Evolutionary conservation across 495 filamentous ascomycete species (phyloP).

Genomic region (Filosporella fistucella): DNA sequence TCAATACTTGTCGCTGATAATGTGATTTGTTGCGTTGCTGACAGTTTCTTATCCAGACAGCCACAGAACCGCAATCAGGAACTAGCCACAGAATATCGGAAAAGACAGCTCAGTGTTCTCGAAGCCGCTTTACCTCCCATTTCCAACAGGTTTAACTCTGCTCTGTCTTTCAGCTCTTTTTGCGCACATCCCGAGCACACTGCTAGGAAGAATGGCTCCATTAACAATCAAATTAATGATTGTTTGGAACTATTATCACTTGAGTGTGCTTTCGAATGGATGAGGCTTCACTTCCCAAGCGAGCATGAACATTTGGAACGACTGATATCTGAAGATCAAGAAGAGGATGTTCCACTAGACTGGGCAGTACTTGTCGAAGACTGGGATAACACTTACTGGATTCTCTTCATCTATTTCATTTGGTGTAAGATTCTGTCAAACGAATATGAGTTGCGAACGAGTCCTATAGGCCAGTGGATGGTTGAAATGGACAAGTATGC

Average conservation of each 20-base stretch:
- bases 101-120: constrained; percentile 5
- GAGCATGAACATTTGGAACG: not conserved
- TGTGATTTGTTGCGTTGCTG: no score
- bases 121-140: not conserved
- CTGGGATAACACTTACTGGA: constrained; percentile 20
- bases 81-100: constrained; percentile 13
- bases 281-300: not conserved
- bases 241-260: not conserved
- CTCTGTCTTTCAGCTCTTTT: constrained; percentile 1
- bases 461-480: no score
- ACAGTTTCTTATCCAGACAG: constrained; percentile 7
- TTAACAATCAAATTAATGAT: no score
- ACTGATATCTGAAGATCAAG: constrained; percentile 18
- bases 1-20: no score
- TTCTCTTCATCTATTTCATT: constrained; percentile 17
- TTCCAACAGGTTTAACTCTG: not conserved
- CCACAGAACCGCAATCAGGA: constrained; percentile 18
- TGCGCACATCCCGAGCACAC: not conserved
- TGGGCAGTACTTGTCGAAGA: constrained; percentile 18
- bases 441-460: no score
- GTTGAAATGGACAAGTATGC: no score
- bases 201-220: no score
- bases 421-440: no score
- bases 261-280: not conserved
- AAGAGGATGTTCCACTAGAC: constrained; percentile 17